Conservation (phyloP, 1,284 basidiomycete genomes). For the Peniophora sp. region DNA sequence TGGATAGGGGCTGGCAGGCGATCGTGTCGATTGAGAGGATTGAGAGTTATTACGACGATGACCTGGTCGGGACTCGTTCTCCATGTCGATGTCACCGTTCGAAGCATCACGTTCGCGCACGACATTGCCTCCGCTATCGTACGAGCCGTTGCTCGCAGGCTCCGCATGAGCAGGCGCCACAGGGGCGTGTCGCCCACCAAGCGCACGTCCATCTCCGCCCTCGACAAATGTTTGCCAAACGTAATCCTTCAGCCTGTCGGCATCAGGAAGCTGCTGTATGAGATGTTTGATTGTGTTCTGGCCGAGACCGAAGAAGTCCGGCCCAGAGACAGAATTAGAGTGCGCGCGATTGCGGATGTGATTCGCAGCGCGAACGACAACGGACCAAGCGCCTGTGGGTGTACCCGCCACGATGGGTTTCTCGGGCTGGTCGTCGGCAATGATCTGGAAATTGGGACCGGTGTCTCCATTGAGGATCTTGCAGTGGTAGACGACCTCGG, state of each 20-base stretch:
- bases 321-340: constrained; percentile 76
- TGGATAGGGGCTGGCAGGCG: too few relatives aligned
- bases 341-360: constrained; percentile 69
- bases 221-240: constrained; percentile 78
- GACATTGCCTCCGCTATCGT: constrained; percentile 1
- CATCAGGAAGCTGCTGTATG: constrained; percentile 69
- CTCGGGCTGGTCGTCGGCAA: constrained; percentile 58
- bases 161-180: constrained; percentile 71
- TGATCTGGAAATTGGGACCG: constrained; percentile 74
- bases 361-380: constrained; percentile 72
- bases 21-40: too few relatives aligned
- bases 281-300: constrained; percentile 81
- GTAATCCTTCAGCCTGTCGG: constrained; percentile 64
- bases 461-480: constrained; percentile 77
- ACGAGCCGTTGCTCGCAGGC: constrained; percentile 42
- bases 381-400: constrained; percentile 76
- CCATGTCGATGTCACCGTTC: too few relatives aligned
- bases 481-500: constrained; percentile 69
- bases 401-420: constrained; percentile 71
- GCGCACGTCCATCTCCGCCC: constrained; percentile 50
- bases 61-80: too few relatives aligned
- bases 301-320: constrained; percentile 76
- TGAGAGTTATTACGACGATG: too few relatives aligned
- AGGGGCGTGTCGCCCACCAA: constrained; percentile 70
- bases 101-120: too few relatives aligned